These are phyloP conservation scores for Phylloporus sp. DNA, from an alignment of 768 basidiomycete genomes.

Conservation along the genomic window DNA sequence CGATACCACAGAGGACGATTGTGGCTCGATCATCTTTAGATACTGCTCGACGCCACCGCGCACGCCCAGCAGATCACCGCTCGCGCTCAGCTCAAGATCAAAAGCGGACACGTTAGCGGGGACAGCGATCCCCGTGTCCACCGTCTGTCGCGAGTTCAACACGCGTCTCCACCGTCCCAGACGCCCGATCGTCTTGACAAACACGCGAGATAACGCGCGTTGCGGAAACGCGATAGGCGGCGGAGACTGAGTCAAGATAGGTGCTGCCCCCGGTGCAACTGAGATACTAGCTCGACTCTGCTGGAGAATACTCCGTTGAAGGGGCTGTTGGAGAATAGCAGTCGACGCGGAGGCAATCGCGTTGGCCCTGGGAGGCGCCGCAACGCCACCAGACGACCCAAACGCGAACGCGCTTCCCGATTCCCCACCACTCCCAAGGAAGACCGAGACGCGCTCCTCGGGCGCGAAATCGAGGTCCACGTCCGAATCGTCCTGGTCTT, in stretches of 20 bases:
- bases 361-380: constrained; percentile 37
- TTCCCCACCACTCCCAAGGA: constrained; percentile 33
- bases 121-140: constrained; percentile 33
- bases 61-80: constrained; percentile 55
- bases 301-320: constrained; percentile 47
- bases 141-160: constrained; percentile 44
- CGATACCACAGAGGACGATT: constrained; percentile 19
- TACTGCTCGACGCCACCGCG: constrained; percentile 65
- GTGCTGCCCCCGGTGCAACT: constrained; percentile 18
- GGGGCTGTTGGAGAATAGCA: constrained; percentile 60
- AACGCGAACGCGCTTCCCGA: constrained; percentile 42
- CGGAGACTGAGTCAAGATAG: constrained; percentile 30
- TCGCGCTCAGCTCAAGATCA: constrained; percentile 59
- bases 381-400: constrained; percentile 22
- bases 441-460: constrained; percentile 41
- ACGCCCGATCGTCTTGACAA: constrained; percentile 78
- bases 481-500: constrained; percentile 57
- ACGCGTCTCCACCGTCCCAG: constrained; percentile 81
- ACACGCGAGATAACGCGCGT: constrained; percentile 63
- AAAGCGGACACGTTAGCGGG: constrained; percentile 60
- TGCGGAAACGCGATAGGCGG: constrained; percentile 45
- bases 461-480: constrained; percentile 74
- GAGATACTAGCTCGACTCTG: constrained; percentile 37
- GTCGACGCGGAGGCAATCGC: constrained; percentile 53
- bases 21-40: constrained; percentile 49